phyloP scores from a whole-genome alignment of 2,329 filamentous ascomycete species.

The Diaporthe australafricana region DNA sequence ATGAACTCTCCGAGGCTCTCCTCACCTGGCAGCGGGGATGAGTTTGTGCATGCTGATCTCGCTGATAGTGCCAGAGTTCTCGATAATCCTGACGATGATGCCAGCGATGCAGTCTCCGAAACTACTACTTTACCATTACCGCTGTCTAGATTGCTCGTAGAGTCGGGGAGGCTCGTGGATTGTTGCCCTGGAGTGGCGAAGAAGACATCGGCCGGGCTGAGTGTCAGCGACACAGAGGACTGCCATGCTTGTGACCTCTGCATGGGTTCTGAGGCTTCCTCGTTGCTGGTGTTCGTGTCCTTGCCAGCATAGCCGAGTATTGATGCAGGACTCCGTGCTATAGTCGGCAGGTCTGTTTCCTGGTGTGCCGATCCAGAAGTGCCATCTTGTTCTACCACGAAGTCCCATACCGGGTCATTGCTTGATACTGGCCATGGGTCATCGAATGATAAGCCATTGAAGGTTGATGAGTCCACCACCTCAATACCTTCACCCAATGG shows the following conservation, averaged over 20 bases:
- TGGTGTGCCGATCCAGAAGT: neutral
- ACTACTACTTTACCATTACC: neutral
- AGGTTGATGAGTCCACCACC: neutral
- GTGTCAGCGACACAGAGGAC: neutral
- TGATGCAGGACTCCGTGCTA: neutral
- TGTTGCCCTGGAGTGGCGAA: neutral
- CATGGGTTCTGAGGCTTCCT: neutral
- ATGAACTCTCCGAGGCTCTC: constrained; percentile 19
- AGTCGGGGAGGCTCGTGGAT: neutral
- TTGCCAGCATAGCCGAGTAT: neutral
- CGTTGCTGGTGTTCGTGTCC: neutral
- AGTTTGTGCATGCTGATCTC: neutral
- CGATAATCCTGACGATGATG: neutral
- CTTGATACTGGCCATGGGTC: constrained; percentile 7
- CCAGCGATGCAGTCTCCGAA: neutral
- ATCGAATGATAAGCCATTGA: neutral
- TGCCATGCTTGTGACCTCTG: neutral
- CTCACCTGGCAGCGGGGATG: neutral
- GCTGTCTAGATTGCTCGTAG: neutral
- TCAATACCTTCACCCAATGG: neutral
- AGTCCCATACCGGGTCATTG: neutral
- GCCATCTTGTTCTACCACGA: neutral
- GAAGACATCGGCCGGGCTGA: neutral
- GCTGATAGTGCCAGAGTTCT: neutral
- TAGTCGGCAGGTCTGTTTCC: neutral